Percentiles rank a stretch among this genome's conserved stretches.
phyloP scores from a whole-genome alignment of 805 yeast species.

The Wickerhamiella musiphila region DNA sequence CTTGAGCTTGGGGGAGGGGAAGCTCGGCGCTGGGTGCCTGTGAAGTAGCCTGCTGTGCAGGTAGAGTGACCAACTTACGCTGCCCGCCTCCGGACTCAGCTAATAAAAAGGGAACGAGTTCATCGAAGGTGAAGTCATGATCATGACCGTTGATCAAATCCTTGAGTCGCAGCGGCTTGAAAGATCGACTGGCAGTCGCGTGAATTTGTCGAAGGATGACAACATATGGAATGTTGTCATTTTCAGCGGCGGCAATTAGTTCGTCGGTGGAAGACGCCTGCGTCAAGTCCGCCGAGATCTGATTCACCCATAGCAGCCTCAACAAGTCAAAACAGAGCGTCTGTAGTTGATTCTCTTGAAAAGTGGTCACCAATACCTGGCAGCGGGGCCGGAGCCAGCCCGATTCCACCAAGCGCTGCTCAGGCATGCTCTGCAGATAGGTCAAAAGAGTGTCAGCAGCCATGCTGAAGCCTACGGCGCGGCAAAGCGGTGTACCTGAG shows the following conservation, averaged over 20 bases:
- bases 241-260: conserved; percentile 39
- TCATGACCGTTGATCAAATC: conserved; percentile 46
- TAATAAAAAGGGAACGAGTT: conserved; percentile 33
- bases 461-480: conserved; percentile 76
- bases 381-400: conserved; percentile 34
- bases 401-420: conserved; percentile 1
- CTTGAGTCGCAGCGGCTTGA: conserved; percentile 59
- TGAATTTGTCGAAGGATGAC: conserved; percentile 60
- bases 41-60: not conserved
- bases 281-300: conserved; percentile 58
- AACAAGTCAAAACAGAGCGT: conserved; percentile 49
- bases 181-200: conserved; percentile 30
- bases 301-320: conserved; percentile 52
- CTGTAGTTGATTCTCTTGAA: conserved; percentile 36
- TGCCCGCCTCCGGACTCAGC: conserved; percentile 12
- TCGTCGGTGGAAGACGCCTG: conserved; percentile 38
- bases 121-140: conserved; percentile 54
- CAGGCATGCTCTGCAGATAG: conserved; percentile 23
- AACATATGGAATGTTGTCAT: conserved; percentile 61
- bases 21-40: conserved; percentile 2
- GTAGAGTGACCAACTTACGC: not conserved
- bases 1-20: too few species aligned
- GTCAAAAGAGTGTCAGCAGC: conserved; percentile 52
- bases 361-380: conserved; percentile 63
- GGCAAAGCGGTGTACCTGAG: conserved; percentile 23